Evolutionary conservation across 2,329 filamentous ascomycete genomes (phyloP), one percentile per base, ranked within the genome.

Genomic region (Calonectria fujianensis): DNA sequence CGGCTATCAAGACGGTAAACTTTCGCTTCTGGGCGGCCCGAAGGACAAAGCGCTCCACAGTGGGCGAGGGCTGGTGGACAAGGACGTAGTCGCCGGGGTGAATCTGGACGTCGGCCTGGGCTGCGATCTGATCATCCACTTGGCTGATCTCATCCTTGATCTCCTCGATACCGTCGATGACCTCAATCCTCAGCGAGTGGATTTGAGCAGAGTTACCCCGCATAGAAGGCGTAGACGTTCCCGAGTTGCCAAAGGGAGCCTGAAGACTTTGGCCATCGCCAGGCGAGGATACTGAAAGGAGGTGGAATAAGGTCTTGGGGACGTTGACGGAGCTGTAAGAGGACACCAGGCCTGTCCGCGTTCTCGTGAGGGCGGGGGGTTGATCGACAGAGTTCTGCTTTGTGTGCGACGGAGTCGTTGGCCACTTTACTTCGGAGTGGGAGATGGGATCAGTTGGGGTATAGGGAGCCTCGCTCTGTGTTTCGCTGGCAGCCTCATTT

Each of bases 101-200:
- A 77, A 99, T 98, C 84, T 98, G 95, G 63, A 97, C 95, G 76
- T 98, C 94, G 3, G 96, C 95, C 77, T 96, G 94, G 29, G 93
- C 92, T 2, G 96, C 95, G 80, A 99, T 97, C 85, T 98, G 96
- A 82, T 98, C 95, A 83, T 98, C 97, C 10, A 96, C 96, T 82
- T 96, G 94, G 78, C 94, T 94, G 72, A 99, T 93, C 86, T 99
- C 97, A 82, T 99, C 97, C 84, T 98, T 94, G 74, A 99, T 96
- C 84, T 99, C 97, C 81, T 95, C 93, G 81, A 99, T 98, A 52
- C 96, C 97, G 80, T 97, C 95, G 78, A 98, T 93, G 32, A 98
- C 94, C 85, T 98, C 97, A 18, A 95, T 95, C 75, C 96, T 94
- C 73, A 98, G 89, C 76, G 97, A 94, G 74, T 94, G 90, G 69